A percentile compares a stretch with the other conserved stretches of the same genome.
Conservation (phyloP, 139 green algal genomes). For the Diplosphaera chodatii region DNA sequence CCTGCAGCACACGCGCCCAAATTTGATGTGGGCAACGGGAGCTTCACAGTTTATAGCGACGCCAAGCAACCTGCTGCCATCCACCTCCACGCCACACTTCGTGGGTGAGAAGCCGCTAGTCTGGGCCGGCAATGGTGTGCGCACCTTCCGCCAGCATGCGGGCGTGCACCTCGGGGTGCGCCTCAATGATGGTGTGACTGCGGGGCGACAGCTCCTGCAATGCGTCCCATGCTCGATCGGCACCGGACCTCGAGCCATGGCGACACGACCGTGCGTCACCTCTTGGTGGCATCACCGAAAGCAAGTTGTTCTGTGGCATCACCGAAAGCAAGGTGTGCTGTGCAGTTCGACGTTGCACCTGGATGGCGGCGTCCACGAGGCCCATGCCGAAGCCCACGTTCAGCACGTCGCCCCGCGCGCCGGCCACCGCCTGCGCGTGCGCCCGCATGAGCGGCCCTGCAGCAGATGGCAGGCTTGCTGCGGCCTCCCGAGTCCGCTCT, state of each 20-base stretch:
- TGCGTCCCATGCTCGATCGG: too few relatives aligned
- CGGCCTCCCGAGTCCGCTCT: too few relatives aligned
- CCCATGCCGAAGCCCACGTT: constrained; percentile 97
- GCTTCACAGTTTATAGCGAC: too few relatives aligned
- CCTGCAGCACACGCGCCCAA: constrained; percentile 51
- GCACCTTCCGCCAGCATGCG: constrained; percentile 34
- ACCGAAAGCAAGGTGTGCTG: not conserved
- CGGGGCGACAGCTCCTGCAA: constrained; percentile 11
- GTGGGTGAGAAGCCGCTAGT: too few relatives aligned
- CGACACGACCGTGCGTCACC: too few relatives aligned
- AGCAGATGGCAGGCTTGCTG: too few relatives aligned
- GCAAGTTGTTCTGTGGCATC: too few relatives aligned
- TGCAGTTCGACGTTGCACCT: constrained; percentile 21
- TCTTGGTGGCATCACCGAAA: too few relatives aligned
- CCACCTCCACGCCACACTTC: too few relatives aligned
- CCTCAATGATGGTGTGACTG: constrained; percentile 92
- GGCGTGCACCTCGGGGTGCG: constrained; percentile 81
- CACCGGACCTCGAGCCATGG: too few relatives aligned
- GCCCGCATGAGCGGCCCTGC: constrained; percentile 79
- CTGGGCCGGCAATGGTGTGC: too few relatives aligned
- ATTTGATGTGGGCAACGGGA: constrained; percentile 19
- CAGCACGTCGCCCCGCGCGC: constrained; percentile 63
- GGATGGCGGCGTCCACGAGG: constrained; percentile 78
- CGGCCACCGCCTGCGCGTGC: constrained; percentile 60
- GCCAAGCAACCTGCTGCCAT: too few relatives aligned